Conservation (phyloP, 2,329 filamentous ascomycete genomes). For the Venturia aucupariae region DNA sequence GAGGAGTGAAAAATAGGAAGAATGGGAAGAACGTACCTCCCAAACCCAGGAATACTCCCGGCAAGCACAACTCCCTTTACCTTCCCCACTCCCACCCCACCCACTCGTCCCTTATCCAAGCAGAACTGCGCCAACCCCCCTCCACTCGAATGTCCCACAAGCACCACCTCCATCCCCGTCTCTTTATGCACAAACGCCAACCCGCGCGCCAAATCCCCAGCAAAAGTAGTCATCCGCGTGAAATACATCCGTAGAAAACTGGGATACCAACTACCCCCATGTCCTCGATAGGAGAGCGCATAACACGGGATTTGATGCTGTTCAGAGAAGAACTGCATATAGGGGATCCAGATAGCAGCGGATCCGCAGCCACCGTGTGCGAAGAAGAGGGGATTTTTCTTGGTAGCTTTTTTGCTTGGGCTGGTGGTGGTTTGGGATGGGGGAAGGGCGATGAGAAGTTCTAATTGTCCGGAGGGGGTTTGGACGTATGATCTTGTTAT, state of each 20-base stretch:
- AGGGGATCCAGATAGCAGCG: conserved; percentile 45
- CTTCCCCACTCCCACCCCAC: conserved; percentile 16
- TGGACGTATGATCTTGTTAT: conserved; percentile 37
- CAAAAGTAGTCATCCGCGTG: conserved; percentile 35
- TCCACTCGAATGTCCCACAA: conserved; percentile 45
- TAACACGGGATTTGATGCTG: conserved; percentile 40
- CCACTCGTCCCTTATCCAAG: conserved; percentile 29
- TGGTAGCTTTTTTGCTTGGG: conserved; percentile 17
- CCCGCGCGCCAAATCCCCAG: conserved; percentile 37
- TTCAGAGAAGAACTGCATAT: conserved; percentile 40
- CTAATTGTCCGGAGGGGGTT: conserved; percentile 39
- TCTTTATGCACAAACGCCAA: conserved; percentile 26
- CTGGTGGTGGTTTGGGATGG: conserved; percentile 1
- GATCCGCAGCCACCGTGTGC: conserved; percentile 47
- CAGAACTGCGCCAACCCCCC: conserved; percentile 43
- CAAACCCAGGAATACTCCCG: conserved; percentile 41
- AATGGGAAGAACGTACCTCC: conserved; percentile 30
- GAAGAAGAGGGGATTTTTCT: conserved; percentile 37
- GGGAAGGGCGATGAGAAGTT: conserved; percentile 39
- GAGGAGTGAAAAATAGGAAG: no score
- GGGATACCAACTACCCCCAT: conserved; percentile 35
- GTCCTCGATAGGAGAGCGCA: conserved; percentile 44
- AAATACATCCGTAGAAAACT: conserved; percentile 41
- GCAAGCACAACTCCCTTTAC: conserved; percentile 27
- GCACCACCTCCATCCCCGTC: conserved; percentile 26